Evolutionary conservation across 306 rosid genomes (phyloP), one percentile per base, ranked within the genome.

Genomic region (Gynostemma pentaphyllum): DNA sequence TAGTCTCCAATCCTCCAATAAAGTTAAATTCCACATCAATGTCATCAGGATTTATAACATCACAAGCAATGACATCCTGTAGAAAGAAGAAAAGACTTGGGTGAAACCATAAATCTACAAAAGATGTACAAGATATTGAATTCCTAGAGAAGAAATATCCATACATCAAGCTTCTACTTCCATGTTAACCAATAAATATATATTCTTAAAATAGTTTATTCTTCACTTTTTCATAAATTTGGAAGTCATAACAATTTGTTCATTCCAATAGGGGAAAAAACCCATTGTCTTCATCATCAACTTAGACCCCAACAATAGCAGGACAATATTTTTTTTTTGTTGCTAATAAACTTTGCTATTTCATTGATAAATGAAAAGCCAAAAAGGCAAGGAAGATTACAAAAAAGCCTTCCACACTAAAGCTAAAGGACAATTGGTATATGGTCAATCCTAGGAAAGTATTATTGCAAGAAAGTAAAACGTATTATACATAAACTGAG

Each of bases 11-110:
- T 29, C 99, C 99, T 32, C 99, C 99, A 72, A 94, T 94, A 42
- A 94, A 82, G 9, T 76, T 68, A 48, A 94, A 94, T 72, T 94
- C 94, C 59, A 89, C 95, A 55, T 86, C 94, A 26, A 94, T 89
- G 65, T 94, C 76, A 55, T 84, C 95, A 51, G 99, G 99, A 71
- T 94, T 94, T 73, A 94, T 89, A 66, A 94, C 97, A 77, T 94
- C 97, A 19, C 99, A 78, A 26, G 99, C 99, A 52, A 94, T 83
- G 23, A 89, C 97, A 81, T 94, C 99, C 99, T 94, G 83, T 67
- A 23, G 45, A 37, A 19, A 59, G 24, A 4, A 2, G 7, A 71
- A 59, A 66, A 1, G n/a, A 75, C 50, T 22, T 61, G 74, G 16
- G 45, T 40, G 42, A 49, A 62, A 62, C 29, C 34, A 41, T 62